Percentiles rank a stretch among this genome's conserved stretches.
phyloP scores from a whole-genome alignment of 164 flowering plant genomes.

The Macadamia tetraphylla region DNA sequence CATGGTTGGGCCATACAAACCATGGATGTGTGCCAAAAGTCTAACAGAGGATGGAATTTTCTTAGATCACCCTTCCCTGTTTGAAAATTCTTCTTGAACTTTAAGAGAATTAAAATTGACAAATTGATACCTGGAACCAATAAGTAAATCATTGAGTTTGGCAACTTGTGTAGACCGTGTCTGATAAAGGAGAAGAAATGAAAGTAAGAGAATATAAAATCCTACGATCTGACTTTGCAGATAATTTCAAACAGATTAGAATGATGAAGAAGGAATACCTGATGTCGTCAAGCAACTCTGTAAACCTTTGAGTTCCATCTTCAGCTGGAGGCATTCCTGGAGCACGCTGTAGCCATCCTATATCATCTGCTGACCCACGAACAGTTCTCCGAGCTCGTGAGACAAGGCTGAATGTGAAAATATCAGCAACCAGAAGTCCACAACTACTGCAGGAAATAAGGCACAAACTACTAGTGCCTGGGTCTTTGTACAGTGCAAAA shows the following conservation, averaged over 20 bases:
- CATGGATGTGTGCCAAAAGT: background rate
- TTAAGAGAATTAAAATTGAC: background rate
- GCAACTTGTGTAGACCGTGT: slow-evolving; percentile 87
- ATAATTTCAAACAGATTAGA: slow-evolving; percentile 4
- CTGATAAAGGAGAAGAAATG: slow-evolving; percentile 35
- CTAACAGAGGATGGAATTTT: background rate
- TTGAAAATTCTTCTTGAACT: background rate
- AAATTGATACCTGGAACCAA: slow-evolving; percentile 74
- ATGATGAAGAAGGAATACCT: slow-evolving; percentile 34
- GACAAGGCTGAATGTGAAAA: slow-evolving; percentile 50
- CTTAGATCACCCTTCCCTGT: background rate
- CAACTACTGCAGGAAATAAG: background rate
- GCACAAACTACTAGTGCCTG: background rate
- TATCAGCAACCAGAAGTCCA: background rate
- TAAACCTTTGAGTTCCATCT: slow-evolving; percentile 77
- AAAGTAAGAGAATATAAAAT: slow-evolving; percentile 9
- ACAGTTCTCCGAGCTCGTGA: slow-evolving; percentile 78
- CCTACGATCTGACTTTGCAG: slow-evolving; percentile 7
- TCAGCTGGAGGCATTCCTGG: slow-evolving; percentile 78
- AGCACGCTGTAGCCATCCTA: slow-evolving; percentile 83
- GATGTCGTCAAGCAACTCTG: slow-evolving; percentile 64
- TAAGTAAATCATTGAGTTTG: slow-evolving; percentile 76
- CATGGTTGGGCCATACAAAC: background rate
- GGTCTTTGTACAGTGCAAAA: background rate
- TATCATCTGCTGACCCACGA: slow-evolving; percentile 95